phyloP scores from a whole-genome alignment of 2,329 filamentous ascomycete genomes.

The Ascochyta clinopodiicola region DNA sequence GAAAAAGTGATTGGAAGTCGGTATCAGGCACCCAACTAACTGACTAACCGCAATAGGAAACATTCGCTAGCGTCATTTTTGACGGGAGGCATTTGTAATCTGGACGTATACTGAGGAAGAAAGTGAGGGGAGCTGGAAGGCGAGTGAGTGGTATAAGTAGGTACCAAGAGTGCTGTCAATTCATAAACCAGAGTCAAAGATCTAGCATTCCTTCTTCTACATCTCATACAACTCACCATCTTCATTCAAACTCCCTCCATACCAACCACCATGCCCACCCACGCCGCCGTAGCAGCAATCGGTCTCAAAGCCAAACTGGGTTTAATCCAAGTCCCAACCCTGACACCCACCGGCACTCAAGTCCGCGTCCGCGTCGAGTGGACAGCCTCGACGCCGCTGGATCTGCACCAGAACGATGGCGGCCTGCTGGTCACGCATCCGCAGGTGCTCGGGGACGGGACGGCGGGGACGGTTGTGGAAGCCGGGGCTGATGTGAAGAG shows the following conservation, averaged over 20 bases:
- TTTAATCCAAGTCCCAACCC: slow-evolving; percentile 46
- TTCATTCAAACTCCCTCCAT: not conserved
- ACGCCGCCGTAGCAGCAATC: slow-evolving; percentile 52
- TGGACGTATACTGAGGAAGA: not conserved
- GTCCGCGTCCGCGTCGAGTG: slow-evolving; percentile 63
- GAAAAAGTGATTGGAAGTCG: too few species aligned
- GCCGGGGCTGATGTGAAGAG: slow-evolving; percentile 55
- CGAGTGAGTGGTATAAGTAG: not conserved
- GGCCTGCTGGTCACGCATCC: slow-evolving; percentile 62
- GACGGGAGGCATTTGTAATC: not conserved
- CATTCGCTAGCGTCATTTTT: slow-evolving; percentile 1
- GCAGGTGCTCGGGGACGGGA: slow-evolving; percentile 58
- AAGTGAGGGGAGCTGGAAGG: too few species aligned
- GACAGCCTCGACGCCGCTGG: slow-evolving; percentile 67
- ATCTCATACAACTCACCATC: not conserved
- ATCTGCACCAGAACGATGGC: slow-evolving; percentile 68
- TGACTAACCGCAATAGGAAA: slow-evolving; percentile 7
- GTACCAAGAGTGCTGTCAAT: too few species aligned
- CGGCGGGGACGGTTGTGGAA: slow-evolving; percentile 61
- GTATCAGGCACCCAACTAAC: not conserved
- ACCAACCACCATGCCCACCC: slow-evolving; percentile 36
- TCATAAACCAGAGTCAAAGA: not conserved
- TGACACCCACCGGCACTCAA: slow-evolving; percentile 51
- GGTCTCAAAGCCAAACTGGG: slow-evolving; percentile 46
- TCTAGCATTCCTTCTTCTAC: too few species aligned